Conservation (phyloP, 148 eudicot species). For the Cornus suecica region DNA sequence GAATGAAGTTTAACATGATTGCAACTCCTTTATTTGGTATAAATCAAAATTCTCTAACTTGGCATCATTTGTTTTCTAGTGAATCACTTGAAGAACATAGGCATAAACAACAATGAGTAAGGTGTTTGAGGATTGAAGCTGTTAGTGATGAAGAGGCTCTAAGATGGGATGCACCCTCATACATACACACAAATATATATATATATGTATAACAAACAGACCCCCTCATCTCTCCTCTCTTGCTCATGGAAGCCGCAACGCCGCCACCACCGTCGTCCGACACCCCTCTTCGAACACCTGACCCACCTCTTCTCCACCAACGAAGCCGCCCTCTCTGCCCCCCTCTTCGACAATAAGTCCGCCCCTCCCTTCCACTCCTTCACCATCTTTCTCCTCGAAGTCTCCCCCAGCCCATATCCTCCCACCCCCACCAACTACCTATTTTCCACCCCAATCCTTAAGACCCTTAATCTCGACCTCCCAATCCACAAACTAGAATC, state of each 20-base stretch:
- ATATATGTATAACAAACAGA: too few species aligned
- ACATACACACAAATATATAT: too few species aligned
- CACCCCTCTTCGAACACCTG: slow-evolving; percentile 63
- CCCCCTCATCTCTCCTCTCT: too few species aligned
- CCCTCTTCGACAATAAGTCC: slow-evolving; percentile 44
- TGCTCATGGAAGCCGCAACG: slow-evolving; percentile 71
- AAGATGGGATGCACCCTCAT: too few species aligned
- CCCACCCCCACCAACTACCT: slow-evolving; percentile 21
- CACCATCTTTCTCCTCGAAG: slow-evolving; percentile 77
- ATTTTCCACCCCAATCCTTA: slow-evolving; percentile 44
- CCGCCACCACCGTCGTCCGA: slow-evolving; percentile 62
- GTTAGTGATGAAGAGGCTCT: too few species aligned
- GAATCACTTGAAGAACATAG: too few species aligned
- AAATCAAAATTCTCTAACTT: too few species aligned
- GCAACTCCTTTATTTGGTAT: too few species aligned
- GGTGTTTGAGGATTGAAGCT: too few species aligned
- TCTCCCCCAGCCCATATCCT: slow-evolving; percentile 43
- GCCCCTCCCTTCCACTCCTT: slow-evolving; percentile 67
- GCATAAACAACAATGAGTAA: too few species aligned
- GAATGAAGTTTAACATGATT: too few species aligned
- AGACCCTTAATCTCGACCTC: slow-evolving; percentile 28
- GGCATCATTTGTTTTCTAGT: too few species aligned
- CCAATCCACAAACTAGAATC: slow-evolving; percentile 45
- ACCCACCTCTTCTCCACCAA: slow-evolving; percentile 62
- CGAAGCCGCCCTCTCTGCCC: slow-evolving; percentile 51